Evolutionary conservation across 192 early-diverging fungal species (phyloP), one percentile per base, ranked within the genome.

Genomic region (Backusella parvicylindrica): DNA sequence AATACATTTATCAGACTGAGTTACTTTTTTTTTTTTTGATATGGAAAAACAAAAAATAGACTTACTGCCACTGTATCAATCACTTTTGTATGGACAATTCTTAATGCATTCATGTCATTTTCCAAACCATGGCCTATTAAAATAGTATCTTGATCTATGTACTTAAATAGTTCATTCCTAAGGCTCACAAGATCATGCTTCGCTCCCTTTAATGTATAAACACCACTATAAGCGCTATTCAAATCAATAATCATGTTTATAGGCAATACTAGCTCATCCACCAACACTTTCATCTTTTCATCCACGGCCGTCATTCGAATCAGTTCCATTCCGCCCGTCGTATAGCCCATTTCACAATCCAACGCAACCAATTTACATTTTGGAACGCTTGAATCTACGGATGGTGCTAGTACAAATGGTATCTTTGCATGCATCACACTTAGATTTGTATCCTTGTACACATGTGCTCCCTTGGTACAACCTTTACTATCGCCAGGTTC

Each of bases 261-360:
- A 0, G 91, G 86, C 30, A 82, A 81, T 2, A 89, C 87, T 0
- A 91, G 77, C 73, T 91, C 89, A 82, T 91, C 91, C 64, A 92
- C 21, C 9, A 92, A 43, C 2, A 75, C 64, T 8, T 86, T 80
- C 16, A 84, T 84, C 7, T 75, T n/a, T 35, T 80, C 73, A 41
- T 85, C 86, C 8, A 91, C 69, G 12, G 87, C 87, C 1, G 89
- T 89, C 9, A 92, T 69, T 36, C 91, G 81, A 21, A 89, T 88
- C 71, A 91, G 70, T 66, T 93, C 91, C 81, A 92, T 88, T 3
- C 91, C 91, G 1, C 79, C 84, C 12, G 84, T 86, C 2, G 91
- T 93, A 69, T 93, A 93, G 8, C 88, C 84, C 91, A 93, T 93
- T 81, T 93, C 91, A 71, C 91, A 93, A 81, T 93, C 91, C 67